Conservation (phyloP, 2,329 filamentous ascomycete genomes). For the Phyllosticta capitalensis region DNA sequence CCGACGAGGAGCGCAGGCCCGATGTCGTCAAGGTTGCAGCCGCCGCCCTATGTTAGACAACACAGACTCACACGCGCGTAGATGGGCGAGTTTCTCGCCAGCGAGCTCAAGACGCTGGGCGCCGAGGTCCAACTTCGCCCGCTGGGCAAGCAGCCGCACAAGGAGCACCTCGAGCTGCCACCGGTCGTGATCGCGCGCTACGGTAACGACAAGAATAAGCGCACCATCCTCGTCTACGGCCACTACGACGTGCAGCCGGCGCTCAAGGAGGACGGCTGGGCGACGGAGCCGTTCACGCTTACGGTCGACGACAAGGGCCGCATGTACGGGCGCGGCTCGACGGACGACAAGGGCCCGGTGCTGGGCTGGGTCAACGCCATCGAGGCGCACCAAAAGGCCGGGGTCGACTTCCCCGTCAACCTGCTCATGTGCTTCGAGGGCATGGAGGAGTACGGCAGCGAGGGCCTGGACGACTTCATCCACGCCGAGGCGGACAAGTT, state of each 20-base stretch:
- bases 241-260: constrained; percentile 99
- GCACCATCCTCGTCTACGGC: constrained; percentile 91
- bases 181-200: constrained; percentile 89
- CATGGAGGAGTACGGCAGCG: constrained; percentile 98
- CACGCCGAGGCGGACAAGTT: constrained; percentile 81
- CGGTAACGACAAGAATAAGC: constrained; percentile 83
- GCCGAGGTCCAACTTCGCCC: constrained; percentile 78
- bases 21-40: constrained; percentile 69
- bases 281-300: constrained; percentile 85
- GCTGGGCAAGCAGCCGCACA: constrained; percentile 84
- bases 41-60: background rate
- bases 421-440: constrained; percentile 99
- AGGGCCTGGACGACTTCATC: constrained; percentile 93
- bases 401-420: constrained; percentile 92
- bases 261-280: constrained; percentile 87
- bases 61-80: constrained; percentile 22
- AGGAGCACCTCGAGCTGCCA: constrained; percentile 82
- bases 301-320: constrained; percentile 80
- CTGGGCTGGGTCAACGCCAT: constrained; percentile 97
- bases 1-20: constrained; percentile 75
- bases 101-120: constrained; percentile 73
- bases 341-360: constrained; percentile 96
- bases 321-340: constrained; percentile 93
- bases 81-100: constrained; percentile 88
- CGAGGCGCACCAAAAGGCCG: constrained; percentile 91